Evolutionary conservation across 148 eudicot genomes (phyloP), one percentile per base, ranked within the genome.

Genomic region (Silene conica): DNA sequence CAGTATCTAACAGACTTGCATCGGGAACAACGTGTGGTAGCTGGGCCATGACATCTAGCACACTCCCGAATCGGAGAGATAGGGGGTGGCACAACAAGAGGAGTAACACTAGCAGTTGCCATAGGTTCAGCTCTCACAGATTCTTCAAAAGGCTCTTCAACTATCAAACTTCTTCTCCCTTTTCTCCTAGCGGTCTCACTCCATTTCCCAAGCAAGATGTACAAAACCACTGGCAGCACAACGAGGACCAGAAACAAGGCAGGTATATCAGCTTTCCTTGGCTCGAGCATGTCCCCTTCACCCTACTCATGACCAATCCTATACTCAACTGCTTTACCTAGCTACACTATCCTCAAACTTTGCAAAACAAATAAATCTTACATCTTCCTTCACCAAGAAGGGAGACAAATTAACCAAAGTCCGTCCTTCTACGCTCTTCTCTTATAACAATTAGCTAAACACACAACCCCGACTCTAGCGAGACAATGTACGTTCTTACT

Each of bases 1-100:
- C 98, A 93, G 81, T 93, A 93, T 79, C 98, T 85, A 72, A 87
- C 87, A 74, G 92, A 85, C 77, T 93, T 93, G 97, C 98, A 93
- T 73, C 87, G 83, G 28, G 97, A 85, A 81, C 98, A 93, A 31
- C 98, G 97, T 25, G 98, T 93, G 6, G 87, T 86, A 70, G 97
- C 84, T 59, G 92, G 95, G 63, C 75, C 82, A 77, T 74, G 83
- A 79, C 98, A 93, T 71, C 86, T 89, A 22, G 98, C 92, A 77
- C 98, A 93, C 79, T 79, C 87, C 78, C 82, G 86, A 73, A 83
- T 55, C 68, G 76, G 83, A 81, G 74, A 77, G 79, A 80, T 84
- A 28, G 87, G 79, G 70, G 84, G 72, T 67, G 87, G 83, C 61
- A 74, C 84, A 38, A 77, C 74, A 81, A 78, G 71, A 73, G 97